These are phyloP conservation scores for Rhodotorula sp. DNA, from an alignment of 1,284 basidiomycete species.

Conservation along the genomic window DNA sequence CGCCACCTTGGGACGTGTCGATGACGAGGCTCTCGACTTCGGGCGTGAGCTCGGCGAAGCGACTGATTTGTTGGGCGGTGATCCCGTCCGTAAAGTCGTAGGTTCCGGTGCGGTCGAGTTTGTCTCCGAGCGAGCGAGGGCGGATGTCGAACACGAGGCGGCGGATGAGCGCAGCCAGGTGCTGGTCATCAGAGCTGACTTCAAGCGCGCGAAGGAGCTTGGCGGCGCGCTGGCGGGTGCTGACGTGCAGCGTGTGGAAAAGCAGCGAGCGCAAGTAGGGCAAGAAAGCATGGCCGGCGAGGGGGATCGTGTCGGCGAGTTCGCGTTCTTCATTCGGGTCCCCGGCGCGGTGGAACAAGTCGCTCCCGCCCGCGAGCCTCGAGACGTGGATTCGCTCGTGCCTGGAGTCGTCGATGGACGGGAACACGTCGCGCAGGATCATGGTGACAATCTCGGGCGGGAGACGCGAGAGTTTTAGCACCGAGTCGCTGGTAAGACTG, in stretches of 20 bases:
- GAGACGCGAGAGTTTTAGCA: no score
- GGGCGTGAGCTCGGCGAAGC: neutral
- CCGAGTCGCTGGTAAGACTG: no score
- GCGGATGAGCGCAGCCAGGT: neutral
- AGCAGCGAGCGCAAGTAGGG: constrained; percentile 11
- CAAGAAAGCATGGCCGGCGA: neutral
- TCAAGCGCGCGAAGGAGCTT: neutral
- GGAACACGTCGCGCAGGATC: constrained; percentile 9
- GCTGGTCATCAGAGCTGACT: neutral
- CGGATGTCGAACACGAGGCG: constrained; percentile 1
- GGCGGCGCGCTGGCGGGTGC: neutral
- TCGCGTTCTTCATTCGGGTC: neutral
- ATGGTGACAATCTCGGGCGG: constrained; percentile 10
- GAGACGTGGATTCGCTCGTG: neutral
- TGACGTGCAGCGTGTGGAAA: neutral
- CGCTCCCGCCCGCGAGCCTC: neutral
- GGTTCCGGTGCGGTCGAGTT: neutral
- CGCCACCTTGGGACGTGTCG: neutral
- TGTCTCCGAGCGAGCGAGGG: neutral
- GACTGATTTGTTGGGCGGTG: neutral
- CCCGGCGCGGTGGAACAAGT: neutral
- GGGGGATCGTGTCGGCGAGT: neutral
- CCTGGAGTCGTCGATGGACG: neutral
- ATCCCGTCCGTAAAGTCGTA: neutral
- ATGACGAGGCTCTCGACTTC: neutral